Evolutionary conservation across 805 yeast genomes (phyloP), one percentile per base, ranked within the genome.

Genomic region (Ogataea philodendri): DNA sequence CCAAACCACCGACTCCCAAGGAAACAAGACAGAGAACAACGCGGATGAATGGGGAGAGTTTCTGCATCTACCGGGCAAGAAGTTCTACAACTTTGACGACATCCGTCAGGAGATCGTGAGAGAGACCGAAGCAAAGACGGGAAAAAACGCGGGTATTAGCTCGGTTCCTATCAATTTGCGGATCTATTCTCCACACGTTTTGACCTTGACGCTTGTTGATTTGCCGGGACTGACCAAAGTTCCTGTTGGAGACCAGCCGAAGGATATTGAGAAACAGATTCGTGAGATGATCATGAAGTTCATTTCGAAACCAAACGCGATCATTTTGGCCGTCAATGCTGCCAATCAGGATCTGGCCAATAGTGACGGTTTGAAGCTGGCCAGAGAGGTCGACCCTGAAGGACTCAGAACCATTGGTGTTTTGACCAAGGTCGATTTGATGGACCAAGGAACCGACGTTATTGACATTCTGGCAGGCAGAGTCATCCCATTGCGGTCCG

Each of bases 201-300:
- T 90, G 47, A 89, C 96, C 13, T 75, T 90, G 59, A 93, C 98
- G 6, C 73, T 93, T 52, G 97, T 93, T 25, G 98, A 93, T 66
- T 74, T 93, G 54, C 98, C 98, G 7, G 98, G 98, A 42, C 75
- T 93, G 55, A 93, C 98, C 25, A 93, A 93, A 60, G 98, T 93
- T 23, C 98, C 98, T 4, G 96, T 93, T 37, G 98, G 98, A 32
- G 98, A 93, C 65, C 98, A 93, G 65, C 98, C 98, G 37, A 83
- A 84, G 53, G 98, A 93, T 62, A 93, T 93, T 48, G 98, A 93
- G 67, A 78, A 74, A 47, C 97, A 87, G 65, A 93, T 93, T 54
- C 81, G 88, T 56, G 95, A 88, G 46, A 82, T 93, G 87, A 70
- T 93, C 30, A 72, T 93, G 73, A 89, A 88, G 63, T 93, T 83